Evolutionary conservation across 148 eudicot species (phyloP).

Genomic region (Bassia scoparia): DNA sequence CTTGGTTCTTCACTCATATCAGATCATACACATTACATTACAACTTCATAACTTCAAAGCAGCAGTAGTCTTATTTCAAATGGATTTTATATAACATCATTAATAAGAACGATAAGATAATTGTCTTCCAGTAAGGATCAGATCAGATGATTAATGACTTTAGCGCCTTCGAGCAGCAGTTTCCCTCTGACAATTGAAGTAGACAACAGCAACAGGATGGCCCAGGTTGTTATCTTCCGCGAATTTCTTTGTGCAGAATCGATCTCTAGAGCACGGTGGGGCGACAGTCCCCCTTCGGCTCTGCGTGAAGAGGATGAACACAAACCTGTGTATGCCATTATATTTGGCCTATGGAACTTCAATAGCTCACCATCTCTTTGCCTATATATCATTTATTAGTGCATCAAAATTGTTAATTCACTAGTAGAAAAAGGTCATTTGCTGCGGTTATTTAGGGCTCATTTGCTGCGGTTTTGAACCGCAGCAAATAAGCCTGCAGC

Average conservation of each 20-base stretch:
- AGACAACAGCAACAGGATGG: conserved; percentile 75
- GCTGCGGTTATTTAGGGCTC: too few relatives aligned
- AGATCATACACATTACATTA: neutral
- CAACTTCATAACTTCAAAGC: neutral
- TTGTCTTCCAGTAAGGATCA: neutral
- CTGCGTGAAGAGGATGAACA: conserved; percentile 72
- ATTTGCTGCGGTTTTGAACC: too few relatives aligned
- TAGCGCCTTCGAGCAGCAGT: conserved; percentile 73
- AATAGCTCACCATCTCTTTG: conserved; percentile 66
- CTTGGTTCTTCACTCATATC: too few relatives aligned
- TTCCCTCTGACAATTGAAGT: conserved; percentile 81
- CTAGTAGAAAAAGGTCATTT: too few relatives aligned
- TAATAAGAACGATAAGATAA: conserved; percentile 7
- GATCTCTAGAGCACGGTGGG: conserved; percentile 51
- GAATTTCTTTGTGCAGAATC: conserved; percentile 54
- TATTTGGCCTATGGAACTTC: conserved; percentile 84
- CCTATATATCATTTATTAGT: conserved; percentile 39
- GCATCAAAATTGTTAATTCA: neutral
- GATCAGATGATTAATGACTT: neutral
- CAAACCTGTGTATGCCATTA: conserved; percentile 96
- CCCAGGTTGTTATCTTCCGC: conserved; percentile 58
- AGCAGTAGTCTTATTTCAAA: conserved; percentile 3
- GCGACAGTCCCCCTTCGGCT: conserved; percentile 39
- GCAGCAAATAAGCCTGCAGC: too few relatives aligned
- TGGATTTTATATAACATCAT: neutral